Conservation (phyloP, 441 rosid genomes). For the Euphorbia celastroides region DNA sequence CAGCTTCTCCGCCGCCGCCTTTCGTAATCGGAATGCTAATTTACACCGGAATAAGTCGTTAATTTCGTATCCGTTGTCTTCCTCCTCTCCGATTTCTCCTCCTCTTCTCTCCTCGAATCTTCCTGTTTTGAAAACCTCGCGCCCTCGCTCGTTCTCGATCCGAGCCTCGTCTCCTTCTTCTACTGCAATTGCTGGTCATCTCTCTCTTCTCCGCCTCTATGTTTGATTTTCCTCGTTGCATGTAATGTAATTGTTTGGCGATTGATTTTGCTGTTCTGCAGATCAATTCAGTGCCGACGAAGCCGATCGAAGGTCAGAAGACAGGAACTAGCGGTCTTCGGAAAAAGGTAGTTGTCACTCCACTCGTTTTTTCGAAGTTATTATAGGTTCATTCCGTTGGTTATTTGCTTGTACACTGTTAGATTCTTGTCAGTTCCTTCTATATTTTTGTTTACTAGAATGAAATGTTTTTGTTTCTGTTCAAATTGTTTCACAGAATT, state of each 20-base stretch:
- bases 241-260: too few relatives aligned
- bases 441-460: background rate
- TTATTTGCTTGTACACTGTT: background rate
- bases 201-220: too few relatives aligned
- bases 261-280: conserved; percentile 18
- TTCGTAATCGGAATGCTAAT: conserved; percentile 7
- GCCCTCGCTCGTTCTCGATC: too few relatives aligned
- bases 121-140: too few relatives aligned
- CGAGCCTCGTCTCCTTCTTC: too few relatives aligned
- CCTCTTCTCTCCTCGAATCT: background rate
- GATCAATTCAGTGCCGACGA: conserved; percentile 72
- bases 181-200: too few relatives aligned
- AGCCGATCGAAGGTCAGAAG: conserved; percentile 89
- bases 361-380: background rate
- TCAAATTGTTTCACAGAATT: too few relatives aligned
- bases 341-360: conserved; percentile 51
- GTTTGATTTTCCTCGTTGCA: too few relatives aligned
- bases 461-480: background rate
- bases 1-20: conserved; percentile 23
- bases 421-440: background rate
- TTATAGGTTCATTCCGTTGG: background rate
- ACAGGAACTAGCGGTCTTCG: conserved; percentile 95
- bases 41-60: too few relatives aligned
- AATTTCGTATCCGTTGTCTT: conserved; percentile 7
- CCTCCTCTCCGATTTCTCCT: conserved; percentile 21